Evolutionary conservation across 352 stramenopile species (phyloP).

Genomic region (Aphanomyces astaci): DNA sequence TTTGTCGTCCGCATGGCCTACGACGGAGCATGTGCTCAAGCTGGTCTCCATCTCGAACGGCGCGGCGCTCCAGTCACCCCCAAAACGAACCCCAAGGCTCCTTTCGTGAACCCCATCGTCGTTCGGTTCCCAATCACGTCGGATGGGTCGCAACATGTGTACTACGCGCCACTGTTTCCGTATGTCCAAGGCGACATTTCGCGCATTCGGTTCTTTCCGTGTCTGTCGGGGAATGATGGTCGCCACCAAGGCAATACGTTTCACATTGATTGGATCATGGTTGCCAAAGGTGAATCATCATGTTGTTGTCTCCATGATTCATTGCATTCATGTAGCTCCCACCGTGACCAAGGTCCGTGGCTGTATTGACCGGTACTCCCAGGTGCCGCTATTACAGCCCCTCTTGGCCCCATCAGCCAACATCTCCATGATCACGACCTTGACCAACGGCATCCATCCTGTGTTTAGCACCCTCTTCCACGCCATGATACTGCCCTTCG

Average conservation of each 20-base stretch:
- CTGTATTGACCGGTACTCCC: constrained; percentile 69
- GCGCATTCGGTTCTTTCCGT: constrained; percentile 21
- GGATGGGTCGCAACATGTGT: constrained; percentile 17
- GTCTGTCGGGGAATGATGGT: background rate
- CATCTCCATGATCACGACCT: constrained; percentile 34
- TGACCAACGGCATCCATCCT: constrained; percentile 44
- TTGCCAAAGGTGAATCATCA: constrained; percentile 9
- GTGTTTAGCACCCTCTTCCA: constrained; percentile 28
- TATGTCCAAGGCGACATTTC: background rate
- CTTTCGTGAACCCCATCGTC: background rate
- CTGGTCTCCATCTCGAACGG: constrained; percentile 1
- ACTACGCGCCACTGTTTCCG: constrained; percentile 7
- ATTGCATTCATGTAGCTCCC: constrained; percentile 29
- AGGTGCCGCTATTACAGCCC: constrained; percentile 19
- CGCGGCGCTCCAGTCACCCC: background rate
- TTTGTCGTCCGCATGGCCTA: constrained; percentile 18
- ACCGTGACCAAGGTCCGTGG: constrained; percentile 65
- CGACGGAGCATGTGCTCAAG: constrained; percentile 1
- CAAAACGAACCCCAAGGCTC: constrained; percentile 7
- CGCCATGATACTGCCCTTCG: constrained; percentile 40
- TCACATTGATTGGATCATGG: constrained; percentile 16
- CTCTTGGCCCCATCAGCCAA: constrained; percentile 29
- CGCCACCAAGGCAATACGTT: background rate
- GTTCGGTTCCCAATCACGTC: background rate
- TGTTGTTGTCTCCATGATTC: background rate